Evolutionary conservation across 2,329 filamentous ascomycete species (phyloP).

Genomic region (Neofusicoccum laricinum): DNA sequence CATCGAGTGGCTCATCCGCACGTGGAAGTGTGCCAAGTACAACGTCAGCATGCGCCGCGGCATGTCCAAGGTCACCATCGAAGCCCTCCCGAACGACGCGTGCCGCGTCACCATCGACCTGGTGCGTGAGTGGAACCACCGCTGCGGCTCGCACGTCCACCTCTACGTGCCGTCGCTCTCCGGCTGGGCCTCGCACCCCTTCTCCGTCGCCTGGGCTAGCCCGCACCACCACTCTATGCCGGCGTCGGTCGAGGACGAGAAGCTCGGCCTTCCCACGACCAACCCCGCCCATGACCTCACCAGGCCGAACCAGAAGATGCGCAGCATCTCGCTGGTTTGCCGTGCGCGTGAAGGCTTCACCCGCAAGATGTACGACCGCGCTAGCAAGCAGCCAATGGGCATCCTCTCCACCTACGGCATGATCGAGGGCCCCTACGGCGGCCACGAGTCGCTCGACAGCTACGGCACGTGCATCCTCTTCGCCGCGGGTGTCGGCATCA

Average conservation of each 20-base stretch:
- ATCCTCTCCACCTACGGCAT: slow-evolving; percentile 62
- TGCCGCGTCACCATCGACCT: slow-evolving; percentile 61
- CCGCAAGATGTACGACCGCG: slow-evolving; percentile 64
- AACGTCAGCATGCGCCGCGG: slow-evolving; percentile 50
- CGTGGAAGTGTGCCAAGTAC: slow-evolving; percentile 51
- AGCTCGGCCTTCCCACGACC: slow-evolving; percentile 27
- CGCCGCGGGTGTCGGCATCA: slow-evolving; percentile 77
- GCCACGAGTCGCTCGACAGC: slow-evolving; percentile 66
- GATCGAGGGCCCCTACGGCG: slow-evolving; percentile 75
- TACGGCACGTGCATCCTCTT: slow-evolving; percentile 79
- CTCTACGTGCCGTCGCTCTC: slow-evolving; percentile 53
- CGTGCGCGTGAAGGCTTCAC: slow-evolving; percentile 74
- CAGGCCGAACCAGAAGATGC: slow-evolving; percentile 31
- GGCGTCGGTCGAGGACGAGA: slow-evolving; percentile 28
- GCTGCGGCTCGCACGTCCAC: slow-evolving; percentile 59
- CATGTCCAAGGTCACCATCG: slow-evolving; percentile 52
- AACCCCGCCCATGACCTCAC: slow-evolving; percentile 25
- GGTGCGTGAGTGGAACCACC: slow-evolving; percentile 51
- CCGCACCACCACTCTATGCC: background rate
- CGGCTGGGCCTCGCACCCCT: slow-evolving; percentile 47
- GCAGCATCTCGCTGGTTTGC: slow-evolving; percentile 66
- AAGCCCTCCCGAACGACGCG: slow-evolving; percentile 59
- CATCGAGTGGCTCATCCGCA: slow-evolving; percentile 56
- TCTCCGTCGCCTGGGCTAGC: slow-evolving; percentile 42
- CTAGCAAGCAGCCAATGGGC: slow-evolving; percentile 59